phyloP scores from a whole-genome alignment of 192 early-diverging fungal genomes.

The Gryganskiella cystojenkinii region DNA sequence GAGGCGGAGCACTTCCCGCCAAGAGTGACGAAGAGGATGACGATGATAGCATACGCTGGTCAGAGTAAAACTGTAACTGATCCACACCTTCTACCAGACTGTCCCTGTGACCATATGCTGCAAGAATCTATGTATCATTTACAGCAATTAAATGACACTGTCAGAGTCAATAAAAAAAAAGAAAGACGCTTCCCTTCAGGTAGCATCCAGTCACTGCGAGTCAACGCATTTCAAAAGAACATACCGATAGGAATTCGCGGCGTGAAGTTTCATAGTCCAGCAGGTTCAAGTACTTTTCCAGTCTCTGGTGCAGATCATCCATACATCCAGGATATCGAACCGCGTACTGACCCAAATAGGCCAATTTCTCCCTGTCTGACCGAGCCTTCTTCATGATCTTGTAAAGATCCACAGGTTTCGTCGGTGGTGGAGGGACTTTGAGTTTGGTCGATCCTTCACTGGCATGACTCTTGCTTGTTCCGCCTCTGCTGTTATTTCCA shows the following conservation, averaged over 20 bases:
- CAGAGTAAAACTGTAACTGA: conserved; percentile 31
- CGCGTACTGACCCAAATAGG: conserved; percentile 19
- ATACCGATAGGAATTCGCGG: conserved; percentile 49
- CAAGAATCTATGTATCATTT: conserved; percentile 14
- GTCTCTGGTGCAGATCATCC: conserved; percentile 20
- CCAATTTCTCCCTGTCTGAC: conserved; percentile 29
- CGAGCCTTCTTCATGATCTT: conserved; percentile 25
- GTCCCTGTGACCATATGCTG: conserved; percentile 9
- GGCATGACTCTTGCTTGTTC: too few relatives aligned
- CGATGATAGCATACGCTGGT: conserved; percentile 17
- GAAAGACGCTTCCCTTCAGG: too few relatives aligned
- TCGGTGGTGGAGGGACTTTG: background rate
- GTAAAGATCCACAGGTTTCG: conserved; percentile 23
- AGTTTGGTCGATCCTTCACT: background rate
- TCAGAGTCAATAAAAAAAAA: background rate
- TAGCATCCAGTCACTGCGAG: background rate
- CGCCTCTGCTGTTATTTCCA: background rate
- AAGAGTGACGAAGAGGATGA: too few relatives aligned
- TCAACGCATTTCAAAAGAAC: background rate
- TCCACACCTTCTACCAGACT: background rate
- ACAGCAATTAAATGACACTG: background rate
- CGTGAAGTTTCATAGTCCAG: conserved; percentile 57
- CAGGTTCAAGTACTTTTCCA: conserved; percentile 45
- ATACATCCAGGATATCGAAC: conserved; percentile 27
- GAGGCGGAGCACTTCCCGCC: conserved; percentile 4